Base-by-base conservation (phyloP, 805 yeast genomes). In the Starmerella stellata region DNA sequence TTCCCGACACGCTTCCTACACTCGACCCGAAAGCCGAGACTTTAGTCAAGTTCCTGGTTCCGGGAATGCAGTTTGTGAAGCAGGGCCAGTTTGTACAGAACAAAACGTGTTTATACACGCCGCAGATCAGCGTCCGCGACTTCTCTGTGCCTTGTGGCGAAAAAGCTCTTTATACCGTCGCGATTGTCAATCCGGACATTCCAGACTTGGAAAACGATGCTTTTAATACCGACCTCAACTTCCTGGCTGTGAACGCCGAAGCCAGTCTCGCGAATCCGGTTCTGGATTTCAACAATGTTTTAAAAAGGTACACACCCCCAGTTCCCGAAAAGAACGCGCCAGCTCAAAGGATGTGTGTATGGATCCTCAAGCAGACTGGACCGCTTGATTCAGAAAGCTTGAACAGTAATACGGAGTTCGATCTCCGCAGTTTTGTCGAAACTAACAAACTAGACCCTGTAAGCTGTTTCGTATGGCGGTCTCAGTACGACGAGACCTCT, bases 1-100 rank as follows among this genome's bases (percentile, higher is more conserved):
- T 90, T 42, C 98, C 98, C 14, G 98, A 90, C 55, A 85, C 96
- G 3, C 55, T 90, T 57, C 90, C 95, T 21, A 83, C 95, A 2
- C 59, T 90, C 41, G 75, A 69, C 8, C 96, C 96, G 16, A 61
- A 66, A 45, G 87, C 72, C 15, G 82, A 78, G 38, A 79, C 87
- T 4, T 65, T 70, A 34, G 52, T 90, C 34, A 74, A 73, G 59
- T 68, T 77, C 30, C 44, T 47, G 36, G 47, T 52, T 5, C 54
- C 54, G 8, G 36, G 39, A 11, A 46, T 52, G 47, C 71, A 66
- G 46, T 74, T 79, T 79, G 58, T 83, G 35, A 77, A 70, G 44
- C 94, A 95, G 14, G 96, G 96, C 34, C 63, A 64, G 20, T 50
- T 70, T 9, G 61, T 87, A 43, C 77, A 93, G 2, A 72, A 90